Percentiles rank a stretch among this genome's conserved stretches.
phyloP scores from a whole-genome alignment of 108 stramenopile genomes.

The Aurantiochytrium sp. region DNA sequence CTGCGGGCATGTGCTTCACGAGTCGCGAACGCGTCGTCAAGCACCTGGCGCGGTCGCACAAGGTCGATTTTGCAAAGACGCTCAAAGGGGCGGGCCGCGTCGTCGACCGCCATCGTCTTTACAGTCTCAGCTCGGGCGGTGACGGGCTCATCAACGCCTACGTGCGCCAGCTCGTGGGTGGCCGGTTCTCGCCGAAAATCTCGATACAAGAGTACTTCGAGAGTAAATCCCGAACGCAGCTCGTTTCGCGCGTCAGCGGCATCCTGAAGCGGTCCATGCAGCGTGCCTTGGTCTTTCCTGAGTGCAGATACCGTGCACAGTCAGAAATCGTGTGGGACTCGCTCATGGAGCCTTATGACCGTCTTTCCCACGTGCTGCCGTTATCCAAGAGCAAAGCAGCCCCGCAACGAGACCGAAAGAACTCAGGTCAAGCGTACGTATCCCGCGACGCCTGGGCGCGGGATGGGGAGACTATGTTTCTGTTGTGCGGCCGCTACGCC shows the following conservation, averaged over 20 bases:
- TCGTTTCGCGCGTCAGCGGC: not conserved
- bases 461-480: no score
- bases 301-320: not conserved
- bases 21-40: not conserved
- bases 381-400: not conserved
- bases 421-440: no score
- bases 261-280: not conserved
- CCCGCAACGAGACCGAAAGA: no score
- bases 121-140: not conserved
- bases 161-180: not conserved
- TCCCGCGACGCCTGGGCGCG: no score
- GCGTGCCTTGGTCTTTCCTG: not conserved
- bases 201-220: not conserved
- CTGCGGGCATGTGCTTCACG: not conserved
- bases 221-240: not conserved
- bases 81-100: not conserved
- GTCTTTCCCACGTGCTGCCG: not conserved
- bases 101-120: not conserved
- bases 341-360: not conserved
- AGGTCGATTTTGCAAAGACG: not conserved
- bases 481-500: no score
- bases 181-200: not conserved
- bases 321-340: not conserved
- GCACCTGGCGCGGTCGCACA: not conserved
- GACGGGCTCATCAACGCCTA: not conserved